A percentile compares a stretch with the other conserved stretches of the same genome.
These are phyloP conservation scores for Russula sp. DNA, from an alignment of 768 basidiomycete species.

Conservation along the genomic window DNA sequence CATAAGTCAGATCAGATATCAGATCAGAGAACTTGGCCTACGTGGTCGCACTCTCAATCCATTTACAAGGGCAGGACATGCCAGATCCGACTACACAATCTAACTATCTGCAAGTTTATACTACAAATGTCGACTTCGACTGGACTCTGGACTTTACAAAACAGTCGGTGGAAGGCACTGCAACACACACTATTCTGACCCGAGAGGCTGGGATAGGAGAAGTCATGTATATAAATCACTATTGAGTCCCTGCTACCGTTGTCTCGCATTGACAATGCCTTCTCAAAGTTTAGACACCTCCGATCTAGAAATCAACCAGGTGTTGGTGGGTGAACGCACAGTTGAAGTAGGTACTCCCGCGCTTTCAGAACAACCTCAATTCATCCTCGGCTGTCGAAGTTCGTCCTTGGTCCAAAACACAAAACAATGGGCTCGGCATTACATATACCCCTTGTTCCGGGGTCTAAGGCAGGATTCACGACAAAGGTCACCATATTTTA, in stretches of 20 bases:
- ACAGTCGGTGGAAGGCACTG: slow-evolving; percentile 56
- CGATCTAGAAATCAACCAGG: slow-evolving; percentile 52
- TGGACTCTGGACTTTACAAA: slow-evolving; percentile 73
- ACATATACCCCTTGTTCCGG: slow-evolving; percentile 27
- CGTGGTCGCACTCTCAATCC: no score
- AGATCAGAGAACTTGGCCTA: no score
- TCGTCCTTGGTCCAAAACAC: slow-evolving; percentile 28
- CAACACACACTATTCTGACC: slow-evolving; percentile 52
- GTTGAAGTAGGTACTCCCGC: slow-evolving; percentile 36
- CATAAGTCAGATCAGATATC: no score
- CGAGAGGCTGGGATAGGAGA: slow-evolving; percentile 45
- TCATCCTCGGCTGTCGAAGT: slow-evolving; percentile 20
- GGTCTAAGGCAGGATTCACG: slow-evolving; percentile 23
- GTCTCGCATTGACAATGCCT: background rate
- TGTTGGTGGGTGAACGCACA: slow-evolving; percentile 43
- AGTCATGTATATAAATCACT: slow-evolving; percentile 41
- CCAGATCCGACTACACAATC: slow-evolving; percentile 69
- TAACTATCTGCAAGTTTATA: slow-evolving; percentile 64
- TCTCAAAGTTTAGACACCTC: slow-evolving; percentile 60
- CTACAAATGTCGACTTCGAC: slow-evolving; percentile 61
- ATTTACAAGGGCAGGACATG: slow-evolving; percentile 2
- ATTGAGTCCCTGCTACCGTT: slow-evolving; percentile 21
- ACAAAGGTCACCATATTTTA: slow-evolving; percentile 39
- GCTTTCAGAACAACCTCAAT: no score
- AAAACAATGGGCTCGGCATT: slow-evolving; percentile 38